These are phyloP conservation scores for Tilletia caries DNA, from an alignment of 1,284 basidiomycete genomes.

Conservation along the genomic window DNA sequence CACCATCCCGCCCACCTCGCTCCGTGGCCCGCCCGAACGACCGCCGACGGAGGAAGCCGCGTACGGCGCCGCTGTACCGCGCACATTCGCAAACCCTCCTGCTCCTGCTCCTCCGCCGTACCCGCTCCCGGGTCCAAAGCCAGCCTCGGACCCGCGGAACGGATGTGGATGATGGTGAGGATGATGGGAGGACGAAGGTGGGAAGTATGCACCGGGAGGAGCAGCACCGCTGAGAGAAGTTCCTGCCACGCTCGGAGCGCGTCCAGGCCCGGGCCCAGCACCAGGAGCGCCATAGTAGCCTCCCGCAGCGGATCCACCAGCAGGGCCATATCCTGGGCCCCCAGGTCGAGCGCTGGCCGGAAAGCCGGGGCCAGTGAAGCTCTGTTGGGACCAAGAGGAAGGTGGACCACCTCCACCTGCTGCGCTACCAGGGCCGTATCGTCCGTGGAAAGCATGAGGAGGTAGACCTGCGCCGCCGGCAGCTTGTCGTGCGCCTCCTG, in stretches of 20 bases:
- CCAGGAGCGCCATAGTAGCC: background rate
- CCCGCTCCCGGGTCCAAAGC: background rate
- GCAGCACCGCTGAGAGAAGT: slow-evolving; percentile 14
- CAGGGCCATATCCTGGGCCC: no score
- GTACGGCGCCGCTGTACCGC: slow-evolving; percentile 12
- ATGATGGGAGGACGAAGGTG: no score
- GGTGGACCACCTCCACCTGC: background rate
- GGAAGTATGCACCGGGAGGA: slow-evolving; percentile 51
- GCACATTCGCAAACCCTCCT: background rate
- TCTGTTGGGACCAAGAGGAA: slow-evolving; percentile 12
- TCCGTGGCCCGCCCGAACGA: slow-evolving; percentile 23
- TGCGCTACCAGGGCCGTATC: slow-evolving; percentile 5
- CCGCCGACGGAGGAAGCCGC: slow-evolving; percentile 44
- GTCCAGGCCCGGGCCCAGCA: background rate
- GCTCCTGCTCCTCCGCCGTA: slow-evolving; percentile 1
- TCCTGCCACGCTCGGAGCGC: slow-evolving; percentile 5
- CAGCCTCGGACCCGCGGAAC: background rate
- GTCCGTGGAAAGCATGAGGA: background rate
- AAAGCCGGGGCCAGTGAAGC: background rate
- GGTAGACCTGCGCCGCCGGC: background rate
- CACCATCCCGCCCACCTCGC: slow-evolving; percentile 5
- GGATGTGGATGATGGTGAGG: background rate
- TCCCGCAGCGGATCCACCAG: background rate
- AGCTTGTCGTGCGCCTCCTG: background rate
- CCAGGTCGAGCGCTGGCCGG: background rate